Base-by-base conservation (phyloP, 1,284 basidiomycete genomes). In the Pascua guehoae region DNA sequence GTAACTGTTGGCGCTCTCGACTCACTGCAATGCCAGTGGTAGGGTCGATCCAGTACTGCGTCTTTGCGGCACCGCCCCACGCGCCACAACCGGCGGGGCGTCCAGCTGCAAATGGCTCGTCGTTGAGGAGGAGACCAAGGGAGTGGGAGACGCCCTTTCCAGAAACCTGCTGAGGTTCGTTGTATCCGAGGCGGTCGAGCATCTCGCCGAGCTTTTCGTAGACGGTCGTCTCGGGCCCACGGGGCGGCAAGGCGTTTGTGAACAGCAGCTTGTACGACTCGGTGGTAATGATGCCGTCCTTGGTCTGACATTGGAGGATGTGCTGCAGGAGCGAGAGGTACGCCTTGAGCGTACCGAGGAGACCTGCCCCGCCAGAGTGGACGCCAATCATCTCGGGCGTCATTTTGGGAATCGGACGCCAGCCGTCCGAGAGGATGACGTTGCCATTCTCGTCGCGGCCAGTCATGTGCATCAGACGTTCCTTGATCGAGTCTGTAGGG, bases 331-430 rank as follows among this genome's bases (percentile, higher is more conserved):
- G 58, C 0, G 51, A 46, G 17, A 73, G 63, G 49, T 71, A 74
- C 40, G 69, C 72, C 47, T 51, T 60, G 1, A 61, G 48, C 0
- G 66, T 71, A 15, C 72, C 72, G 51, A 66, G 66, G 12, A 75
- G 52, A 1, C 73, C 73, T 5, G 52, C 73, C 14, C 72, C 73
- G 18, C 73, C 73, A 5, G 56, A 47, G 41, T 62, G 56, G 16
- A 55, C 15, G 41, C 47, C 47, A 43, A 66, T 41, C 47, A 62
- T 42, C 41, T 58, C 55, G 41, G 56, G 57, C 0, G 11, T 41
- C 11, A 39, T 56, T 17, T 57, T 51, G 14, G 68, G 58, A 38
- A 73, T 47, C 36, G 49, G 48, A 43, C 66, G 65, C 14, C 66
- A 64, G 2, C 58, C 73, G n/a, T 65, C 63, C 7, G 64, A 64